A percentile compares a stretch with the other conserved stretches of the same genome.
phyloP scores from a whole-genome alignment of 2,329 filamentous ascomycete genomes.

The Penicillium sumatraense region DNA sequence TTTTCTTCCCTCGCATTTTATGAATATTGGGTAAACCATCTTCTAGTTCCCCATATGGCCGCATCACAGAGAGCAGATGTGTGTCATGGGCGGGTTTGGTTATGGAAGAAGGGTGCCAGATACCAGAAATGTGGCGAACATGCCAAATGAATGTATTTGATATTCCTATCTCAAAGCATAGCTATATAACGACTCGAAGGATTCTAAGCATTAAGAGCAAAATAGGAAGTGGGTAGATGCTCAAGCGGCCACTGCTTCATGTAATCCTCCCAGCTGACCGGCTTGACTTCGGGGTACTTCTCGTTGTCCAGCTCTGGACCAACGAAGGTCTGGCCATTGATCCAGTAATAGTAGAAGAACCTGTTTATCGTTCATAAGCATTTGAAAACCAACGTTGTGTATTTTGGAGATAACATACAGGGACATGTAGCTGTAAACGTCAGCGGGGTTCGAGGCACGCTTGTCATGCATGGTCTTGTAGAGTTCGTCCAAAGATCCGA shows the following conservation, averaged over 20 bases:
- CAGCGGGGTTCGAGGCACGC: neutral
- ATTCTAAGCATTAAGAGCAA: neutral
- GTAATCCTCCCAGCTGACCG: slow-evolving; percentile 10
- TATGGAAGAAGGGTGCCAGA: too few relatives aligned
- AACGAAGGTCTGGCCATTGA: neutral
- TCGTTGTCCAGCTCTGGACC: neutral
- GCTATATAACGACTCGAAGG: too few relatives aligned
- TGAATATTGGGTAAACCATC: too few relatives aligned
- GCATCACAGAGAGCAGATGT: too few relatives aligned
- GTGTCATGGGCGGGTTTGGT: too few relatives aligned
- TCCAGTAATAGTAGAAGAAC: neutral
- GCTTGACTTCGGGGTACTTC: slow-evolving; percentile 4
- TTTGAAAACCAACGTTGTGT: neutral
- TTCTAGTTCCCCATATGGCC: too few relatives aligned
- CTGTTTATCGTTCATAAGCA: neutral
- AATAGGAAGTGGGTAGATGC: slow-evolving; percentile 13
- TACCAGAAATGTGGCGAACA: too few relatives aligned
- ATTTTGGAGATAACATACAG: neutral
- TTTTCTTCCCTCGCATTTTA: too few relatives aligned
- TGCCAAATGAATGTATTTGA: too few relatives aligned
- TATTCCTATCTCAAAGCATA: too few relatives aligned
- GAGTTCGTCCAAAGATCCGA: neutral
- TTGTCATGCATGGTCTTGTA: neutral
- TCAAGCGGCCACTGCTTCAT: slow-evolving; percentile 2
- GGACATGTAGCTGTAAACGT: neutral